Evolutionary conservation across 2,329 filamentous ascomycete species (phyloP), one percentile per base, ranked within the genome.

Genomic region (Fusarium mundagurra): DNA sequence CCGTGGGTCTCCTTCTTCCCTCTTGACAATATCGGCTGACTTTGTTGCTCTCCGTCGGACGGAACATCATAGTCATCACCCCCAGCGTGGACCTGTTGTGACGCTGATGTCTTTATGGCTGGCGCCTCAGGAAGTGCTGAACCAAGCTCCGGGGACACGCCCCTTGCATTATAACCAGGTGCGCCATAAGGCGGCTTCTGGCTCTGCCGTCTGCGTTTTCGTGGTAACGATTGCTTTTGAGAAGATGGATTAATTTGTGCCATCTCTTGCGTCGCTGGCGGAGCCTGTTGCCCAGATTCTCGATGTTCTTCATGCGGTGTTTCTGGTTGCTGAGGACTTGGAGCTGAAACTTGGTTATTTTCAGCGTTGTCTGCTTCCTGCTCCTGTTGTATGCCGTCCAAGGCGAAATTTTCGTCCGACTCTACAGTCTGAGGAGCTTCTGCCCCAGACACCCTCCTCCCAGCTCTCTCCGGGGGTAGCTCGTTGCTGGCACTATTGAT

Each of bases 111-210:
- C 20, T 44, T 38, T 14, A 31, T 36, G 29, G 31, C 27, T 51
- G 43, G 43, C 33, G 33, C 14, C 20, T n/a, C 47, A 20, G 47
- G 64, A 44, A 11, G 5, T 22, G 62, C 61, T 27, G 68, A 60
- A 31, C 72, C 74, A 6, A 70, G 64, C 4, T 76, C 76, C 29
- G 58, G 70, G 39, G 73, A 76, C 22, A 16, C 55, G 11, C 16
- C 45, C 24, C 67, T 71, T 24, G 45, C 34, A 20, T 10, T 27
- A 48, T 69, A 53, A 10, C 44, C n/a, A 5, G 39, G 20, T 31
- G 73, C 64, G 8, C 41, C 61, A 43, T 59, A 72, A 6, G 62
- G 11, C n/a, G 54, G 31, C 41, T 71, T 77, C 64, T 70, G 58
- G 6, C 65, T 71, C 24, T 71, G 72, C 16, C 61, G 64, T 18